These are phyloP conservation scores for Tulasnella sp. DNA, from an alignment of 768 basidiomycete genomes.

Conservation along the genomic window DNA sequence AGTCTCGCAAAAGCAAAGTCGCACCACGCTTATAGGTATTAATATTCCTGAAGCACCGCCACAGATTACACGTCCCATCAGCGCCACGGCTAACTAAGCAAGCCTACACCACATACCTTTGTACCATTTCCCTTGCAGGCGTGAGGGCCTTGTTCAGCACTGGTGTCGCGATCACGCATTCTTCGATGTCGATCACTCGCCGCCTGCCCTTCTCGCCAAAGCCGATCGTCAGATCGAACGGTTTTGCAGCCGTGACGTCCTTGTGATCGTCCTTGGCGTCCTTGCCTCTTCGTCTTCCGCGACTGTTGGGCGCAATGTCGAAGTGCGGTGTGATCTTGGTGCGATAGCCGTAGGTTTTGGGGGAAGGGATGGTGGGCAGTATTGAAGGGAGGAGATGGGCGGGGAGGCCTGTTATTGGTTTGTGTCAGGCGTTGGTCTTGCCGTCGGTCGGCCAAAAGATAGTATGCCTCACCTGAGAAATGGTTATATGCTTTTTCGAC, in stretches of 20 bases:
- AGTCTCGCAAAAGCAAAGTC: conserved; percentile 84
- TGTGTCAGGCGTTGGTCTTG: background rate
- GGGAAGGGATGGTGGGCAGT: conserved; percentile 69
- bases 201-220: conserved; percentile 73
- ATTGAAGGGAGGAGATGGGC: conserved; percentile 49
- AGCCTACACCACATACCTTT: conserved; percentile 38
- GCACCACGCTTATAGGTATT: conserved; percentile 75
- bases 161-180: conserved; percentile 83
- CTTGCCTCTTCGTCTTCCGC: conserved; percentile 25
- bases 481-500: conserved; percentile 73
- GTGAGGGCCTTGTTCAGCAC: conserved; percentile 60
- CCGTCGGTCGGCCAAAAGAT: background rate
- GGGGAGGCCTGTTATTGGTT: conserved; percentile 37
- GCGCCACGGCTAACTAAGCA: no score
- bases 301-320: conserved; percentile 50
- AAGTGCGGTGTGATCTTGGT: conserved; percentile 99
- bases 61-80: background rate
- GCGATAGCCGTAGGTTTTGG: conserved; percentile 81
- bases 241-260: conserved; percentile 17
- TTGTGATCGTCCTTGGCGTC: conserved; percentile 14
- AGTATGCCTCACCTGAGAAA: conserved; percentile 43
- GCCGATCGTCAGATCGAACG: conserved; percentile 69
- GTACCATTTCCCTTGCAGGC: conserved; percentile 51
- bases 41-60: conserved; percentile 46
- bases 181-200: conserved; percentile 87